phyloP scores from a whole-genome alignment of 108 stramenopile genomes.

The Nitzschia sp. region DNA sequence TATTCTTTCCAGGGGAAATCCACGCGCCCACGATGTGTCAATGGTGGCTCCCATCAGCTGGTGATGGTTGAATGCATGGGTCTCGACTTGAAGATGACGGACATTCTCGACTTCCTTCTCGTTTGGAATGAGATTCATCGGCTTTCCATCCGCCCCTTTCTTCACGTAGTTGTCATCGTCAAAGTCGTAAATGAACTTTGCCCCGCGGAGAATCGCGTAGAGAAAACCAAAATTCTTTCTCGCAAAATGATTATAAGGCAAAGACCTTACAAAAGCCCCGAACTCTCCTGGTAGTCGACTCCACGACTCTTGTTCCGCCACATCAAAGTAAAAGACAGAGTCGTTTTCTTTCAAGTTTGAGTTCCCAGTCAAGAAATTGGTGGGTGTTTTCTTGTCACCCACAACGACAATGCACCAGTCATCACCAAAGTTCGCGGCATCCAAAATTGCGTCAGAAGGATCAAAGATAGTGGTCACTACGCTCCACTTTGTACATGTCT shows the following conservation, averaged over 20 bases:
- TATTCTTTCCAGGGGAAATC: constrained; percentile 46
- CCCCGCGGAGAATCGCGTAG: constrained; percentile 54
- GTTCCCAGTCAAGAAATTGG: background rate
- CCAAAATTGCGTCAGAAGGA: constrained; percentile 37
- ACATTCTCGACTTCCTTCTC: constrained; percentile 15
- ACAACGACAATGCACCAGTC: constrained; percentile 68
- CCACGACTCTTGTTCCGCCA: constrained; percentile 12
- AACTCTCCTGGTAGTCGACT: constrained; percentile 5
- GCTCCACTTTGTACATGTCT: constrained; percentile 32
- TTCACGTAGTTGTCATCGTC: constrained; percentile 63
- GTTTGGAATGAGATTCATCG: constrained; percentile 8
- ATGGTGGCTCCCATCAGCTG: constrained; percentile 39
- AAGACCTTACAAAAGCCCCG: constrained; percentile 26
- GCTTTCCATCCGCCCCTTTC: background rate
- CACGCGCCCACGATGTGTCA: constrained; percentile 53
- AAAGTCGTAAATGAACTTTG: constrained; percentile 55
- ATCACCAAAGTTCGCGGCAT: constrained; percentile 13
- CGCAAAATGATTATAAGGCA: constrained; percentile 56
- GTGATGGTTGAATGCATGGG: constrained; percentile 49
- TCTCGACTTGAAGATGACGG: background rate
- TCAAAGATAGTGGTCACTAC: constrained; percentile 62
- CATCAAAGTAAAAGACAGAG: constrained; percentile 19
- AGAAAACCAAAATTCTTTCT: constrained; percentile 71
- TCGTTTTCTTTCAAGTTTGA: background rate
- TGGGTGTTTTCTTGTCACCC: constrained; percentile 49